Evolutionary conservation across 2,329 filamentous ascomycete species (phyloP).

Genomic region (Botryotinia convoluta): DNA sequence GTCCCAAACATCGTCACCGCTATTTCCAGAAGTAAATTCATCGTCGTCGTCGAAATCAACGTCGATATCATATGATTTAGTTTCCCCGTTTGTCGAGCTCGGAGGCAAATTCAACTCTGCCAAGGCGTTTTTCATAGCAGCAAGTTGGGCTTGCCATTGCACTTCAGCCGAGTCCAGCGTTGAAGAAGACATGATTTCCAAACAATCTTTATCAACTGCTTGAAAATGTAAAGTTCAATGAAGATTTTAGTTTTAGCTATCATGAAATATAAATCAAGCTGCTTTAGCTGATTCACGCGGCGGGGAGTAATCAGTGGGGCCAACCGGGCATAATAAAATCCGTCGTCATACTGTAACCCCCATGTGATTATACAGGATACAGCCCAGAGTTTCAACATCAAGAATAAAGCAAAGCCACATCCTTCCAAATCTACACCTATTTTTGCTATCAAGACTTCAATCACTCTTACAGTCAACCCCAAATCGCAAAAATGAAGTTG

Average conservation of each 20-base stretch:
- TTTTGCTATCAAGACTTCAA: not conserved
- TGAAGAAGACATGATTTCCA: conserved; percentile 13
- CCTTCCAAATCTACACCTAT: not conserved
- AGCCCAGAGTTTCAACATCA: conserved; percentile 6
- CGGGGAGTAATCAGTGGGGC: conserved; percentile 4
- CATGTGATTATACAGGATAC: conserved; percentile 5
- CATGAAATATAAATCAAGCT: not conserved
- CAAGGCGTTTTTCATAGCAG: conserved; percentile 82
- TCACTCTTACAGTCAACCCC: not conserved
- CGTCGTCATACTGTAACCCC: conserved; percentile 15
- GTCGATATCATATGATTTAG: conserved; percentile 53
- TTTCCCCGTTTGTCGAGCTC: conserved; percentile 42
- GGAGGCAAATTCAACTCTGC: conserved; percentile 61
- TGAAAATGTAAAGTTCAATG: not conserved
- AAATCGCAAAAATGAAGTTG: conserved; percentile 69
- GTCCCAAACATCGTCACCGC: conserved; percentile 86
- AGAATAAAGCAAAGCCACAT: conserved; percentile 18
- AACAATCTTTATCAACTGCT: not conserved
- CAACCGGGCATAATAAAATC: conserved; percentile 17
- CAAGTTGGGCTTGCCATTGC: conserved; percentile 82
- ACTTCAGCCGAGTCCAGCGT: conserved; percentile 42
- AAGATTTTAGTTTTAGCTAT: not conserved
- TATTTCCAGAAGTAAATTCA: conserved; percentile 51
- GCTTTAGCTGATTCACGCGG: not conserved
- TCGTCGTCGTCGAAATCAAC: conserved; percentile 65